A percentile compares a stretch with the other conserved stretches of the same genome.
Evolutionary conservation across 495 filamentous ascomycete species (phyloP).

Genomic region (Parachaetomium inaequale): DNA sequence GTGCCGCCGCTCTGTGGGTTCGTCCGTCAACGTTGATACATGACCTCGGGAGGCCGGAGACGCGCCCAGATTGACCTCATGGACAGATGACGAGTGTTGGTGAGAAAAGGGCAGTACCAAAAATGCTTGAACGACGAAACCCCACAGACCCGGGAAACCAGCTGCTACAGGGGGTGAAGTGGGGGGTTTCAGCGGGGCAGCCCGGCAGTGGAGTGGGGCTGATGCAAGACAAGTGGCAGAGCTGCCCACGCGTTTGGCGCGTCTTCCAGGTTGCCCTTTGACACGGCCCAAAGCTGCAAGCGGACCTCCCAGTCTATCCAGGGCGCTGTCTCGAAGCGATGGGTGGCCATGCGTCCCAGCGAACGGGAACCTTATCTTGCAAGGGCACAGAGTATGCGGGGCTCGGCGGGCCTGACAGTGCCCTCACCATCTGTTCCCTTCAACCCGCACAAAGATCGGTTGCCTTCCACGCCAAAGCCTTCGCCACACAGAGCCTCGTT

Average conservation of each 20-base stretch:
- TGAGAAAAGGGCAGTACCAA: too few relatives aligned
- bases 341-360: not conserved
- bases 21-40: too few relatives aligned
- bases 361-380: not conserved
- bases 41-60: too few relatives aligned
- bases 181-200: not conserved
- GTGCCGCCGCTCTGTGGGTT: too few relatives aligned
- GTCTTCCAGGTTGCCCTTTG: not conserved
- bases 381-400: not conserved
- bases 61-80: too few relatives aligned
- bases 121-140: too few relatives aligned
- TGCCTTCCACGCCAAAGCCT: not conserved
- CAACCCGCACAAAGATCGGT: not conserved
- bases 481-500: not conserved
- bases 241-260: not conserved
- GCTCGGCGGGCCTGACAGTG: not conserved
- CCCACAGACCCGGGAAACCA: too few relatives aligned
- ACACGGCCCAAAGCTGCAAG: constrained; percentile 6
- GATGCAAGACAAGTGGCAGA: not conserved
- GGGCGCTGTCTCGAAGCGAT: not conserved
- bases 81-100: too few relatives aligned
- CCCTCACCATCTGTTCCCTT: not conserved
- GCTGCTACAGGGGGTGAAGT: too few relatives aligned
- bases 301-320: not conserved
- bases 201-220: not conserved